Evolutionary conservation across 331 rosid genomes (phyloP).

Genomic region (Rosa hybrid): DNA sequence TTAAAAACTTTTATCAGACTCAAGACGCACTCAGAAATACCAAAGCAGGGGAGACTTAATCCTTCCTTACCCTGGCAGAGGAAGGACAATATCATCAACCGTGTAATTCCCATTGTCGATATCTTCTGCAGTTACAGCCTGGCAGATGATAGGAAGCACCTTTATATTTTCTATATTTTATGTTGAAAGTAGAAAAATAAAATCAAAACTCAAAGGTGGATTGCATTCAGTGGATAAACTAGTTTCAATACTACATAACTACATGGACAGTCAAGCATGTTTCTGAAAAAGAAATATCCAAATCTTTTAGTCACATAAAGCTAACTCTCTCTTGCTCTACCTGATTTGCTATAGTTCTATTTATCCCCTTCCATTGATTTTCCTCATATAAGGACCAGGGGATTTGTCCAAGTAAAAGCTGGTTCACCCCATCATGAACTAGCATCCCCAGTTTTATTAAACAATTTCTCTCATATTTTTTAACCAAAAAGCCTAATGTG

Average conservation of each 20-base stretch:
- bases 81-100: constrained; percentile 86
- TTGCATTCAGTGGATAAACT: neutral
- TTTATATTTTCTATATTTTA: constrained; percentile 2
- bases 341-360: neutral
- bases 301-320: neutral
- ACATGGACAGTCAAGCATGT: neutral
- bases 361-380: neutral
- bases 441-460: neutral
- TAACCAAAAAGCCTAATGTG: neutral
- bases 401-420: neutral
- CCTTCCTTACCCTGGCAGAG: constrained; percentile 84
- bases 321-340: neutral
- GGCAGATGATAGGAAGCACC: constrained; percentile 28
- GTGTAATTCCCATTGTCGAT: constrained; percentile 55
- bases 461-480: neutral
- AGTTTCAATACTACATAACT: neutral
- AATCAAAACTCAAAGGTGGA: constrained; percentile 4
- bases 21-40: constrained; percentile 5
- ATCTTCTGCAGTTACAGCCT: constrained; percentile 78
- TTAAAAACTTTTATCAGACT: constrained; percentile 13
- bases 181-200: neutral
- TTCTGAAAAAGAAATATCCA: neutral
- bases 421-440: neutral
- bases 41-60: constrained; percentile 16
- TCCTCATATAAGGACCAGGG: neutral